These are phyloP conservation scores for Neofusicoccum ribis DNA, from an alignment of 2,329 filamentous ascomycete genomes.

Conservation along the genomic window DNA sequence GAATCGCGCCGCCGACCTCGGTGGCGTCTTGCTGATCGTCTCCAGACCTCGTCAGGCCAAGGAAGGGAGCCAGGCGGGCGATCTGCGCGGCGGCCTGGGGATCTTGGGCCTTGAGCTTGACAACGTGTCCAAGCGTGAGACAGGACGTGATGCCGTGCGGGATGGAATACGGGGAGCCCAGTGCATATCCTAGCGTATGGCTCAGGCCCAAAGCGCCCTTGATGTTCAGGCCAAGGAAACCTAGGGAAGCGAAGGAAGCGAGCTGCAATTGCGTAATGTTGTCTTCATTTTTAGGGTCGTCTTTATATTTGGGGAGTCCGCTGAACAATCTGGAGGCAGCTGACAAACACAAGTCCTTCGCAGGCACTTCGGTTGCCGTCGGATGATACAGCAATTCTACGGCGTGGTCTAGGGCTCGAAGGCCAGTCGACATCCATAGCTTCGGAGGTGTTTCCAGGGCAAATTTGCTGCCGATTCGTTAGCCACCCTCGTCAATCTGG, in stretches of 20 bases:
- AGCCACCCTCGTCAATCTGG: neutral
- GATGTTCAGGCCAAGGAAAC: slow-evolving; percentile 52
- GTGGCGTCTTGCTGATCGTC: slow-evolving; percentile 46
- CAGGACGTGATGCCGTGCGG: slow-evolving; percentile 59
- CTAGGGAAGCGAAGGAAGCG: slow-evolving; percentile 53
- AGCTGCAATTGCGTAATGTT: slow-evolving; percentile 54
- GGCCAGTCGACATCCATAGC: slow-evolving; percentile 53
- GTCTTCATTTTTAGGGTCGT: slow-evolving; percentile 48
- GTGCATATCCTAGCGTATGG: slow-evolving; percentile 52
- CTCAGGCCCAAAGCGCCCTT: slow-evolving; percentile 53
- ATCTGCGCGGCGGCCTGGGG: slow-evolving; percentile 48
- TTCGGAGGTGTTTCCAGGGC: slow-evolving; percentile 52
- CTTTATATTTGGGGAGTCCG: slow-evolving; percentile 49
- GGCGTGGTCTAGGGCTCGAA: slow-evolving; percentile 58
- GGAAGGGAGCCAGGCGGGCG: slow-evolving; percentile 46
- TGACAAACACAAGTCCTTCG: slow-evolving; percentile 46
- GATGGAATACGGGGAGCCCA: slow-evolving; percentile 57
- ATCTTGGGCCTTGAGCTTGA: slow-evolving; percentile 53
- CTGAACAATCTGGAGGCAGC: slow-evolving; percentile 51
- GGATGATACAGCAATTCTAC: slow-evolving; percentile 57
- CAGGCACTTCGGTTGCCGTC: slow-evolving; percentile 52
- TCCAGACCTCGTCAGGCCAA: slow-evolving; percentile 42
- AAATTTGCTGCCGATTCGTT: slow-evolving; percentile 35
- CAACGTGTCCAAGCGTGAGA: slow-evolving; percentile 55
- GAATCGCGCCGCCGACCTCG: slow-evolving; percentile 46